Evolutionary conservation across 2,329 filamentous ascomycete species (phyloP), one percentile per base, ranked within the genome.

Genomic region (Polychaeton citri): DNA sequence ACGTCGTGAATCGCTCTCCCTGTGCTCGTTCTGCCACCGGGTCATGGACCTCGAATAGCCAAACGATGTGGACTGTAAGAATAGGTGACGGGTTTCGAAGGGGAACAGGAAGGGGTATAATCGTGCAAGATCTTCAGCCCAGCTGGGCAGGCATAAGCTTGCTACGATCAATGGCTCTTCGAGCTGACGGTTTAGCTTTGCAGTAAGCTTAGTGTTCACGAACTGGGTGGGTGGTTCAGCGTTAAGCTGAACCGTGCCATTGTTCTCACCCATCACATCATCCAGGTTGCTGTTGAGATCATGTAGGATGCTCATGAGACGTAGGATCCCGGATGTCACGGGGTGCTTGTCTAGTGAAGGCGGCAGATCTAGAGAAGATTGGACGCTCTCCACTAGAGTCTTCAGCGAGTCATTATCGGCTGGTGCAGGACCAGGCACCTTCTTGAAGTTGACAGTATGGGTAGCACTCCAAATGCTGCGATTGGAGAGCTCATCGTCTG

Each of bases 31-130:
- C 61, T 96, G 90, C 92, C 92, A 98, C 55, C 88, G 76, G 40
- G 81, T 81, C 90, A 98, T 96, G 13, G 90, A 95, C 43, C 90
- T 76, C 30, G 88, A 88, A 64, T 98, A 98, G 16, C 90, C 90
- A 54, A 98, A 98, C 0, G 90, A 95, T 0, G 92, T 98, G 2
- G 88, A 98, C 60, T 96, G 90, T 21, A 98, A 65, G 69, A 98
- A 98, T 24, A 98, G 67, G 59, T 98, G 88, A 9, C 90, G 78
- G 1, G 90, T 96, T 65, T 98, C 90, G 51, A 98, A 98, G 2
- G 90, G 90, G 57, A 98, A 98, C 9, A 98, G 65, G 69, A 98
- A 98, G 1, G 90, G 88, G 55, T 95, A 98, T 2, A 92, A 68
- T 21, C 90, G 79, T 7, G 90, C 86, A 35, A 98, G 64, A 53